phyloP scores from a whole-genome alignment of 805 yeast species.

The Kodamaea sagamina region DNA sequence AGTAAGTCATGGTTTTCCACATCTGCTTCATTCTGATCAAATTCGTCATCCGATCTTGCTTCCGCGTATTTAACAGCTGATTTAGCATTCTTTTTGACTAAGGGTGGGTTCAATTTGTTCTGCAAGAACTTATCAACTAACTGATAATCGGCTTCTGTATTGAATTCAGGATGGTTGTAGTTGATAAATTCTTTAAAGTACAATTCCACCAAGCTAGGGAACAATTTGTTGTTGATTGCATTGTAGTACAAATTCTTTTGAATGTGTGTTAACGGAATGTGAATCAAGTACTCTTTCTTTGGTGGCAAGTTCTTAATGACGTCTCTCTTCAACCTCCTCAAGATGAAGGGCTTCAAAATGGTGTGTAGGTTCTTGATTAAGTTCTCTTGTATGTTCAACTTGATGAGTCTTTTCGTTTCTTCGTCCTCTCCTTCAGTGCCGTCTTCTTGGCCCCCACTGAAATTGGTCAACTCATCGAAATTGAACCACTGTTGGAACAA shows the following conservation, averaged over 20 bases:
- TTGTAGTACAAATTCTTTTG: slow-evolving; percentile 67
- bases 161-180: slow-evolving; percentile 33
- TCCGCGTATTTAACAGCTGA: slow-evolving; percentile 18
- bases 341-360: slow-evolving; percentile 81
- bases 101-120: slow-evolving; percentile 5
- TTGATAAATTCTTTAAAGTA: slow-evolving; percentile 54
- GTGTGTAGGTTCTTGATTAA: slow-evolving; percentile 80
- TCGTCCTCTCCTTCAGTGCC: slow-evolving; percentile 38
- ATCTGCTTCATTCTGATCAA: slow-evolving; percentile 11
- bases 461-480: slow-evolving; percentile 57
- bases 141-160: slow-evolving; percentile 19
- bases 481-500: slow-evolving; percentile 95
- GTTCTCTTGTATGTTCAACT: slow-evolving; percentile 51
- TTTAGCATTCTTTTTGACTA: slow-evolving; percentile 6
- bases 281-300: slow-evolving; percentile 84
- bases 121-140: slow-evolving; percentile 45
- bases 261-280: slow-evolving; percentile 60
- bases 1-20: not conserved
- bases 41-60: slow-evolving; percentile 34
- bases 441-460: slow-evolving; percentile 23
- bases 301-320: slow-evolving; percentile 74
- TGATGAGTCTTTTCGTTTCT: slow-evolving; percentile 53
- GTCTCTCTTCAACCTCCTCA: slow-evolving; percentile 76
- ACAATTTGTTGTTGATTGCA: slow-evolving; percentile 49
- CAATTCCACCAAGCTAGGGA: slow-evolving; percentile 45